These are phyloP conservation scores for Mycena galopus DNA, from an alignment of 768 basidiomycete species.

Conservation along the genomic window DNA sequence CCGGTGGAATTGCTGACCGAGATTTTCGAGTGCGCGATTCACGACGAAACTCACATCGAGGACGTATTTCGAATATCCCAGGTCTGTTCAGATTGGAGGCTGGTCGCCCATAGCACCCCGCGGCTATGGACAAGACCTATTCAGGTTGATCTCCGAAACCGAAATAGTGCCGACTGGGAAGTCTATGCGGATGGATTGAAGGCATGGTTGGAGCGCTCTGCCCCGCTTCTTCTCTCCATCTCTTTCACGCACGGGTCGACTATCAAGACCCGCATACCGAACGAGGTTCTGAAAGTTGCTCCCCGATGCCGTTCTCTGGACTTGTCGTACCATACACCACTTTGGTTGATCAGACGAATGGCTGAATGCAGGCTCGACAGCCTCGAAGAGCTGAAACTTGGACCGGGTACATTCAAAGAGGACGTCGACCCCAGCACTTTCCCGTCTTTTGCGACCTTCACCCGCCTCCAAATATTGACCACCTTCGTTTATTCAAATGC, in stretches of 20 bases:
- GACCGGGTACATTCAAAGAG: no score
- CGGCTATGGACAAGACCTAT: not conserved
- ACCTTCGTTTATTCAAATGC: no score
- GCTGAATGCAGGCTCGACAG: not conserved
- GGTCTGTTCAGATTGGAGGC: conserved; percentile 7
- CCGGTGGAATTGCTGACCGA: not conserved
- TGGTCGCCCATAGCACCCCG: conserved; percentile 2
- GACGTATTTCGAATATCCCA: conserved; percentile 3
- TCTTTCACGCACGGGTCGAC: not conserved
- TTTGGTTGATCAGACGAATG: not conserved
- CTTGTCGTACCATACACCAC: not conserved
- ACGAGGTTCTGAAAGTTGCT: not conserved
- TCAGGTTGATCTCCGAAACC: not conserved
- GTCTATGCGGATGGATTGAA: no score
- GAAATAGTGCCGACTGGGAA: no score
- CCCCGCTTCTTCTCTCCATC: not conserved
- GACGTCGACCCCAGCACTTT: no score
- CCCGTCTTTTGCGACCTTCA: not conserved
- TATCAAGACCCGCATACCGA: not conserved
- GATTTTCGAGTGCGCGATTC: not conserved
- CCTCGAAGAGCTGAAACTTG: not conserved
- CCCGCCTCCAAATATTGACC: not conserved
- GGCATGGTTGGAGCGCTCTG: not conserved
- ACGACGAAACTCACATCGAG: not conserved
- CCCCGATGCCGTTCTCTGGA: not conserved